Base-by-base conservation (phyloP, 2,329 filamentous ascomycete species). In the Venturiaceae sp. region DNA sequence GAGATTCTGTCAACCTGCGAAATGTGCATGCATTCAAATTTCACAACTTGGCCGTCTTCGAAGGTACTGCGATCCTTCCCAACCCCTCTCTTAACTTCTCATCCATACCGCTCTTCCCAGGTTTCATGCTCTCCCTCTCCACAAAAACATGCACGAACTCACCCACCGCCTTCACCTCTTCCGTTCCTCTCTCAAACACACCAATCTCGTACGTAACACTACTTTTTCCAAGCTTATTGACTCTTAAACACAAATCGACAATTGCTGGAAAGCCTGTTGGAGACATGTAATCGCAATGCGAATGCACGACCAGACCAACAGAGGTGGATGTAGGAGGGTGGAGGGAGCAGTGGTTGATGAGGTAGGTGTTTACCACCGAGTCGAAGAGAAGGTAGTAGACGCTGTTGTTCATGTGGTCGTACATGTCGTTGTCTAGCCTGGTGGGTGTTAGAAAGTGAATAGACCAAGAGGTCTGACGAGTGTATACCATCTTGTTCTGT, bases 341-440 rank as follows among this genome's bases (percentile, higher is more conserved):
- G 56, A 95, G 82, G 13, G 81, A 81, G 71, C 90, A 95, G 66
- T 88, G 78, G 55, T 86, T 78, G 62, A 95, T 90, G 19, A 97
- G 82, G 71, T 94, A 97, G 53, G 86, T 81, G 72, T 96, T 97
- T 69, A 95, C 84, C 60, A 95, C 83, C 1, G 89, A 92, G 75
- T 97, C 92, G 71, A 95, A 94, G 59, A 95, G 80, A 62, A 88
- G 86, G 66, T 88, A 88, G 73, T 96, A 96, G 57, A 94, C 80
- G 41, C 85, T 88, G 69, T 95, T 96, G 75, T 96, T 96, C 79
- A 95, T 84, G 70, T 97, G 92, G 44, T 89, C 81, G 72, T 94
- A 96, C 88, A 95, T 94, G 75, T 96, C 91, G 69, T 95, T 95
- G 73, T 96, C 91, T 70, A 83, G 85, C 90, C 90, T 92, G 23